Conservation (phyloP, 2,329 filamentous ascomycete species). For the Alternaria novae-zelandiae region DNA sequence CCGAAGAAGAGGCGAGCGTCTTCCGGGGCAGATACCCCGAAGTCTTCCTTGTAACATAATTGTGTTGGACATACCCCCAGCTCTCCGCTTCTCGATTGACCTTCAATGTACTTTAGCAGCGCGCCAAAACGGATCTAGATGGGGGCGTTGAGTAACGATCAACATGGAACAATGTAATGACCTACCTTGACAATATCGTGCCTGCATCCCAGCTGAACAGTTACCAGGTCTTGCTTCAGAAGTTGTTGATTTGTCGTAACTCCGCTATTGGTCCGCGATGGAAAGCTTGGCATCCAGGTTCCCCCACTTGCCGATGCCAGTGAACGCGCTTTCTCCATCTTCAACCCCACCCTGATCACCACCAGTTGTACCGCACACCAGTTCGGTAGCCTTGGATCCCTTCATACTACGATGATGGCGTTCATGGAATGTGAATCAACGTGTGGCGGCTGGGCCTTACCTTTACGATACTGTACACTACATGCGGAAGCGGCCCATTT, state of each 20-base stretch:
- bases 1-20: slow-evolving; percentile 6
- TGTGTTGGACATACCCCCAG: slow-evolving; percentile 24
- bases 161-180: slow-evolving; percentile 29
- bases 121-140: slow-evolving; percentile 30
- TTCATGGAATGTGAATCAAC: not conserved
- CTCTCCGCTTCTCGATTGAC: slow-evolving; percentile 35
- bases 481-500: not conserved
- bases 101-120: slow-evolving; percentile 35
- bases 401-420: not conserved
- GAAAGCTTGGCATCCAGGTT: not conserved
- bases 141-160: slow-evolving; percentile 27
- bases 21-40: slow-evolving; percentile 14
- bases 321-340: not conserved
- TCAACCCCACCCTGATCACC: not conserved
- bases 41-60: slow-evolving; percentile 32
- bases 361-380: not conserved
- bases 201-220: not conserved
- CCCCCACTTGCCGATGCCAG: not conserved
- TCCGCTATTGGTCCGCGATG: not conserved
- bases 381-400: not conserved
- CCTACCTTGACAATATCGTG: not conserved
- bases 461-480: not conserved
- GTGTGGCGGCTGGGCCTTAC: not conserved
- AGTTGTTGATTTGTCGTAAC: not conserved
- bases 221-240: not conserved